phyloP scores from a whole-genome alignment of 306 rosid genomes.

The Phaseolus lunatus region DNA sequence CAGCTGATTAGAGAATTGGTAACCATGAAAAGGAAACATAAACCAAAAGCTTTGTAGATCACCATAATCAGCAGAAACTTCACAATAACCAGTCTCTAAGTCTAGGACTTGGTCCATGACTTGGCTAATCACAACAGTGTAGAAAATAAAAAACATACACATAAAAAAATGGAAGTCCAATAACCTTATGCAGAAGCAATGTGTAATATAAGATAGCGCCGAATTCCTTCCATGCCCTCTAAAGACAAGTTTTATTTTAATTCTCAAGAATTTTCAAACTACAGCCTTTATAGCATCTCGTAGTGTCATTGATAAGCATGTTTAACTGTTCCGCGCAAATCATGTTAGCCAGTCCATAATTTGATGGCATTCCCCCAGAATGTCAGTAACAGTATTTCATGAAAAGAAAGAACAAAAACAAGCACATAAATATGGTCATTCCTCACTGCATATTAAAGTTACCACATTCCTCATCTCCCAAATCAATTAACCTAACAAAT shows the following conservation, averaged over 20 bases:
- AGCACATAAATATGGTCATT: not conserved
- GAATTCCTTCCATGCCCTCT: not conserved
- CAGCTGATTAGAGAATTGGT: not conserved
- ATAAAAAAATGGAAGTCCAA: not conserved
- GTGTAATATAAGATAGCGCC: not conserved
- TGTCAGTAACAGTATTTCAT: not conserved
- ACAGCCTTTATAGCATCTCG: not conserved
- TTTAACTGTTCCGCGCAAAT: not conserved
- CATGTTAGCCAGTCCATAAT: not conserved
- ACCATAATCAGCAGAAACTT: slow-evolving; percentile 13
- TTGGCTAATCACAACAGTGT: not conserved
- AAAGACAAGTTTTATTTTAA: not conserved
- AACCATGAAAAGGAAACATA: not conserved
- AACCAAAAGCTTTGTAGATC: not conserved
- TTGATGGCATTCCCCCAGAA: not conserved
- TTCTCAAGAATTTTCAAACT: not conserved
- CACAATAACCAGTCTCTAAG: not conserved
- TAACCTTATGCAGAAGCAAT: not conserved
- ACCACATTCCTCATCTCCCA: not conserved
- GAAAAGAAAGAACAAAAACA: not conserved
- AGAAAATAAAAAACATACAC: not conserved
- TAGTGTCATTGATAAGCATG: not conserved
- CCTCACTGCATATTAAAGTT: not conserved
- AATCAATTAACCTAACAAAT: slow-evolving; percentile 18
- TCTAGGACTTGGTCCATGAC: not conserved